A percentile compares a stretch with the other conserved stretches of the same genome.
phyloP scores from a whole-genome alignment of 2,329 filamentous ascomycete genomes.

The Trematosphaeria pertusa region DNA sequence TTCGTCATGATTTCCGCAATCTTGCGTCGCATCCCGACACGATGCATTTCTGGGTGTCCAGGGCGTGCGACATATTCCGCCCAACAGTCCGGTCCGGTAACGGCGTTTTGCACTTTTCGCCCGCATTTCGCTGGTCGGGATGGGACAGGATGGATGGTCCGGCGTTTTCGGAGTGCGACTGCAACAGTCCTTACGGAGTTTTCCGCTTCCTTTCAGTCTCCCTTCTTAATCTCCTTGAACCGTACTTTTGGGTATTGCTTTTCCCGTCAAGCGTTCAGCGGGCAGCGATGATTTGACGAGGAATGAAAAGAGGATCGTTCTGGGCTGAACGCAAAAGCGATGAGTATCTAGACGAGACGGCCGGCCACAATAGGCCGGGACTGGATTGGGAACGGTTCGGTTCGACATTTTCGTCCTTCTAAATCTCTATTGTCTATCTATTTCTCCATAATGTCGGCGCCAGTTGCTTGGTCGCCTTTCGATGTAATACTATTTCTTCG shows the following conservation, averaged over 20 bases:
- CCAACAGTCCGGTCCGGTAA: neutral
- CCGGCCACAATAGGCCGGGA: neutral
- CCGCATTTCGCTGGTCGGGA: neutral
- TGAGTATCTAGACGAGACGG: conserved; percentile 1
- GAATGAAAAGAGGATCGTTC: neutral
- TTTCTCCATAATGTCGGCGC: neutral
- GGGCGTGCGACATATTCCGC: neutral
- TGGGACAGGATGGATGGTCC: neutral
- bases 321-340: neutral
- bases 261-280: neutral
- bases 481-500: neutral
- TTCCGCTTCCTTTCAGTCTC: neutral
- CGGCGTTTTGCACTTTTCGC: neutral
- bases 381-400: neutral
- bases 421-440: neutral
- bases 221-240: neutral
- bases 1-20: neutral
- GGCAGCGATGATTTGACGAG: neutral
- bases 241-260: neutral
- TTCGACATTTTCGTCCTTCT: neutral
- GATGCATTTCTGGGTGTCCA: neutral
- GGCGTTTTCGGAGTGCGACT: neutral
- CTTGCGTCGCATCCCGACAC: neutral
- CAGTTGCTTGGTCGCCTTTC: neutral
- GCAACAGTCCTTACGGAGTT: neutral